Conservation (phyloP, 768 basidiomycete species). For the Tylopilus vinaceipallidus region DNA sequence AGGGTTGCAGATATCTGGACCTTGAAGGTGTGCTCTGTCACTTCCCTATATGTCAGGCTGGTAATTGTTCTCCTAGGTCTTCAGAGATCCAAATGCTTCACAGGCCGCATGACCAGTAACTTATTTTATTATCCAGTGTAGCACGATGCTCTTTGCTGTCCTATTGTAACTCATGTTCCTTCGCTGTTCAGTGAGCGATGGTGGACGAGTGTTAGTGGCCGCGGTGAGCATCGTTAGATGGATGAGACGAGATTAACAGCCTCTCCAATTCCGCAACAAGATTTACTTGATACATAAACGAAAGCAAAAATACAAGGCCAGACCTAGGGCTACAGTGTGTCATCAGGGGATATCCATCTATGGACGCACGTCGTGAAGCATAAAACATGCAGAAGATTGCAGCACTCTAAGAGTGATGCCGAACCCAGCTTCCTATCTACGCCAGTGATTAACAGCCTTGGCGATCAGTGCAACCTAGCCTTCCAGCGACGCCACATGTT, state of each 20-base stretch:
- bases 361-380: too few relatives aligned
- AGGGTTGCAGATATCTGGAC: conserved; percentile 73
- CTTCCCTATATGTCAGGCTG: not conserved
- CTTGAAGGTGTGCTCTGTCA: conserved; percentile 52
- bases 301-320: conserved; percentile 19
- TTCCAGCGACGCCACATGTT: conserved; percentile 55
- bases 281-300: conserved; percentile 18
- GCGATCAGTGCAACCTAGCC: conserved; percentile 22
- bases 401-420: not conserved
- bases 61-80: conserved; percentile 35
- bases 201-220: too few relatives aligned
- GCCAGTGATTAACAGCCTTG: not conserved
- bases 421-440: not conserved
- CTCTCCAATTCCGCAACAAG: not conserved
- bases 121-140: conserved; percentile 19
- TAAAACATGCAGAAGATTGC: not conserved
- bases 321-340: conserved; percentile 24
- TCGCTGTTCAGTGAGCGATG: too few relatives aligned
- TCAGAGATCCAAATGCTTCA: conserved; percentile 41
- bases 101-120: conserved; percentile 24
- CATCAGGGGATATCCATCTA: conserved; percentile 5
- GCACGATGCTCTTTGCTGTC: too few relatives aligned
- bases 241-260: too few relatives aligned
- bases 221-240: too few relatives aligned
- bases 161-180: conserved; percentile 8